These are phyloP conservation scores for Lathyrus aphaca DNA, from an alignment of 306 rosid species.

Conservation along the genomic window DNA sequence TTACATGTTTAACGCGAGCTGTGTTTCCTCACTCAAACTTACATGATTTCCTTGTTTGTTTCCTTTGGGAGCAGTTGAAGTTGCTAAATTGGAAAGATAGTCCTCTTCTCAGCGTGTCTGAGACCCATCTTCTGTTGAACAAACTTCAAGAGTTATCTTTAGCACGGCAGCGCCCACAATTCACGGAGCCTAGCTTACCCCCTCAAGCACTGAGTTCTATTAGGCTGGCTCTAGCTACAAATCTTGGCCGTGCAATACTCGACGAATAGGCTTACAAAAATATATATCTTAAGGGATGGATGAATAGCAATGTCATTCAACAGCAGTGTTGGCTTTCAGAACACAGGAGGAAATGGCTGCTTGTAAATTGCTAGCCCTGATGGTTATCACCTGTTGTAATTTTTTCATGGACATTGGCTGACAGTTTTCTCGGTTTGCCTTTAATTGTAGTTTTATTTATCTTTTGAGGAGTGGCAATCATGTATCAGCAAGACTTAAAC, in stretches of 20 bases:
- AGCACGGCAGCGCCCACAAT: constrained; percentile 71
- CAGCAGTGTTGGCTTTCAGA: not conserved
- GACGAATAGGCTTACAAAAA: constrained; percentile 55
- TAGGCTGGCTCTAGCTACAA: constrained; percentile 83
- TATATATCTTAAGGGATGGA: not conserved
- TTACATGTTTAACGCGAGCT: constrained; percentile 2
- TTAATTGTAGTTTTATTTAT: constrained; percentile 8
- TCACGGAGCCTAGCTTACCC: constrained; percentile 61
- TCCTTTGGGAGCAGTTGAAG: constrained; percentile 65
- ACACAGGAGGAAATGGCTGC: constrained; percentile 12
- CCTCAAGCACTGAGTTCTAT: constrained; percentile 63
- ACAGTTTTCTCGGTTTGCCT: not conserved
- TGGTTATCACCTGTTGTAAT: constrained; percentile 37
- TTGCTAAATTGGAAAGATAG: constrained; percentile 78
- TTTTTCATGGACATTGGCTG: constrained; percentile 3
- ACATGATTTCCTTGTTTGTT: constrained; percentile 27
- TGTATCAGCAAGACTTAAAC: constrained; percentile 2
- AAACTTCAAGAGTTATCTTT: constrained; percentile 83
- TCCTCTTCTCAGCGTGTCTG: constrained; percentile 69
- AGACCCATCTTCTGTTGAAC: constrained; percentile 77
- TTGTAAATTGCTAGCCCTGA: constrained; percentile 8
- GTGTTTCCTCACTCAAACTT: not conserved
- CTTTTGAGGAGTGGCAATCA: constrained; percentile 7
- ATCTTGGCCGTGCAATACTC: constrained; percentile 86
- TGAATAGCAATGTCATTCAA: constrained; percentile 7